These are phyloP conservation scores for Alternaria sp. DNA, from an alignment of 2,329 filamentous ascomycete genomes.

Conservation along the genomic window DNA sequence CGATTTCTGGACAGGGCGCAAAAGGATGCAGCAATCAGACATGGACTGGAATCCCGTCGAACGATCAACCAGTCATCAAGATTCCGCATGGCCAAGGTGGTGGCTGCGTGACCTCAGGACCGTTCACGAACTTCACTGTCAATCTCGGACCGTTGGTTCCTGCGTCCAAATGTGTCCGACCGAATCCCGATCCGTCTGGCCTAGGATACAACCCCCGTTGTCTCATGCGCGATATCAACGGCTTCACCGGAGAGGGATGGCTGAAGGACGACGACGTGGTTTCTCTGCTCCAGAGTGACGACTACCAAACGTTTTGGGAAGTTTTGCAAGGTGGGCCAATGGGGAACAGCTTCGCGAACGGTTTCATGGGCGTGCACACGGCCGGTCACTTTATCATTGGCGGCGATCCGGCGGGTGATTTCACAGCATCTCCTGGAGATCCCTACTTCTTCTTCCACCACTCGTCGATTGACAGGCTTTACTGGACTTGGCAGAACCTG, in stretches of 20 bases:
- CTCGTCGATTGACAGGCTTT: constrained; percentile 44
- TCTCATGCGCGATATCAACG: constrained; percentile 45
- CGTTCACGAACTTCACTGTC: constrained; percentile 54
- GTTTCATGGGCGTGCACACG: constrained; percentile 53
- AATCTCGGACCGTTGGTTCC: constrained; percentile 56
- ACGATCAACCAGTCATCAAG: constrained; percentile 29
- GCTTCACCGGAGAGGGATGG: constrained; percentile 3
- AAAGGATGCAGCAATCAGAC: constrained; percentile 27
- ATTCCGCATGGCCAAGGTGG: constrained; percentile 60
- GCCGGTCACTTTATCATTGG: constrained; percentile 56
- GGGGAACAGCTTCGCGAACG: constrained; percentile 38
- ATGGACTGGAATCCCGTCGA: constrained; percentile 26
- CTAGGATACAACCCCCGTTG: constrained; percentile 49
- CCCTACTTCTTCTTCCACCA: constrained; percentile 56
- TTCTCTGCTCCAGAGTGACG: constrained; percentile 17
- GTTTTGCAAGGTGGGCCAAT: constrained; percentile 44
- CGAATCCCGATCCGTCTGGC: constrained; percentile 41
- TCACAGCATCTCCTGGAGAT: constrained; percentile 55
- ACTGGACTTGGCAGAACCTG: constrained; percentile 58
- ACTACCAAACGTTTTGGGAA: constrained; percentile 40
- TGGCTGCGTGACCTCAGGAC: constrained; percentile 59
- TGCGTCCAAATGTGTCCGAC: constrained; percentile 18
- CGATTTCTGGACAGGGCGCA: constrained; percentile 53
- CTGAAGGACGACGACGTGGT: constrained; percentile 19
- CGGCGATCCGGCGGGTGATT: constrained; percentile 55